Base-by-base conservation (phyloP, 139 green algal species). In the Ettlia oleoabundans region DNA sequence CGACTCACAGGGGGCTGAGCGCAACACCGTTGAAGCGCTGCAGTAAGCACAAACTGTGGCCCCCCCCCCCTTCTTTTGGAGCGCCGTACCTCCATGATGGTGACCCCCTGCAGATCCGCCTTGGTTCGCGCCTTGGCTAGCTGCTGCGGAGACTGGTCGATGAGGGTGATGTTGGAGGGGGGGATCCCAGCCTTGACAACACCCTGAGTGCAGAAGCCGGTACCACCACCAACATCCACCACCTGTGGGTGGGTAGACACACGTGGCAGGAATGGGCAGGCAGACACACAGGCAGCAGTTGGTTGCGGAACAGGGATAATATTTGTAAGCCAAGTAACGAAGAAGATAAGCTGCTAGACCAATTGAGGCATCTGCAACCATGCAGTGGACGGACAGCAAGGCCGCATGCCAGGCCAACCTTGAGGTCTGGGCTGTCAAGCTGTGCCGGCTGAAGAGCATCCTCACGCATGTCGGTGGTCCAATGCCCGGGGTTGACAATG, bases 71-170 rank as follows among this genome's bases (percentile, higher is more conserved):
- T 15, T 15, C 47, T 15, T 15, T 15, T 15, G 13, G 13, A 2
- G 15, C n/a, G 42, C 1, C 74, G 2, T 42, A 94, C 92, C 88
- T 98, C 95, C 38, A 97, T 26, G 63, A 98, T 97, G n/a, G 92
- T 98, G 63, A 97, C 89, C 0, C 91, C 92, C 80, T 97, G 83
- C 41, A 98, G 91, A n/a, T 92, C 89, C 2, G 88, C 72, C 92
- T 98, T 98, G 3, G 83, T 78, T 61, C 86, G 91, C 3, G 96
- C 96, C 88, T 98, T 98, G 26, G 83, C 92, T 61, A 98, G 91
- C 89, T 98, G 95, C 81, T 98, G 93, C 0, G 96, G 96, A 2
- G 90, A 97, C 87, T 98, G 96, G 85, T 98, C 96, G 9, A 98
- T 89, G 4, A 98, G 84, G 3, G 95, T 98, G 37, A 98, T 90